Evolutionary conservation across 139 green algal genomes (phyloP).

Genomic region (Volvox africanus): DNA sequence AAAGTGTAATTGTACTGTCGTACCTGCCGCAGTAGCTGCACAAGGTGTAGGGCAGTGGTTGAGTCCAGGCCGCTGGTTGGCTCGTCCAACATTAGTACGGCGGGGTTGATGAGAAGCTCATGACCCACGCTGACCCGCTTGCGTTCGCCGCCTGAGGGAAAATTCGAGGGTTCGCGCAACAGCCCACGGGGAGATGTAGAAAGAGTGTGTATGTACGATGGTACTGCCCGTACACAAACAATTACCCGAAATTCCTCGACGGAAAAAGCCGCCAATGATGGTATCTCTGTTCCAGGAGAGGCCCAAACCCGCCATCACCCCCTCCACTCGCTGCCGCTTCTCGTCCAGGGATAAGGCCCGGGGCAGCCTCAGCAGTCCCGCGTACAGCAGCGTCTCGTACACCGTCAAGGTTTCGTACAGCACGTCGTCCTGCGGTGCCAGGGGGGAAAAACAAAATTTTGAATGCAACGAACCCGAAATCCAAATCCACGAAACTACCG

Average conservation of each 20-base stretch:
- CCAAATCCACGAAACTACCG: no score
- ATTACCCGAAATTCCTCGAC: conserved; percentile 88
- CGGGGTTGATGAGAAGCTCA: conserved; percentile 91
- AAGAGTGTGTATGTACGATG: no score
- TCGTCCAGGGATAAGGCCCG: conserved; percentile 64
- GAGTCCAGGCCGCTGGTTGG: conserved; percentile 84
- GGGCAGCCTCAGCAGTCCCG: conserved; percentile 82
- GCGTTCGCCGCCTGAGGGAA: conserved; percentile 79
- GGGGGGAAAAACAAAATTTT: no score
- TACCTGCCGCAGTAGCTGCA: conserved; percentile 74
- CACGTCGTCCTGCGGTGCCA: conserved; percentile 77
- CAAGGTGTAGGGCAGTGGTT: conserved; percentile 88
- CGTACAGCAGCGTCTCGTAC: conserved; percentile 74
- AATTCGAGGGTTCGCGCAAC: no score
- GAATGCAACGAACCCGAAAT: no score
- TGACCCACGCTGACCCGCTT: conserved; percentile 85
- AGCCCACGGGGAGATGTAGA: no score
- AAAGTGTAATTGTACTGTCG: neutral
- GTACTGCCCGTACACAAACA: neutral
- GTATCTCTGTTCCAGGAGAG: conserved; percentile 80
- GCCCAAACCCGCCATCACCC: conserved; percentile 77
- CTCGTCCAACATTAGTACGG: conserved; percentile 85
- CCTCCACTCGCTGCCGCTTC: conserved; percentile 76
- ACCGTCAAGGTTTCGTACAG: conserved; percentile 83
- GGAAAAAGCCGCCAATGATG: conserved; percentile 89